Percentiles rank a stretch among this genome's conserved stretches.
phyloP scores from a whole-genome alignment of 352 stramenopile species.

The Pythium volutum region DNA sequence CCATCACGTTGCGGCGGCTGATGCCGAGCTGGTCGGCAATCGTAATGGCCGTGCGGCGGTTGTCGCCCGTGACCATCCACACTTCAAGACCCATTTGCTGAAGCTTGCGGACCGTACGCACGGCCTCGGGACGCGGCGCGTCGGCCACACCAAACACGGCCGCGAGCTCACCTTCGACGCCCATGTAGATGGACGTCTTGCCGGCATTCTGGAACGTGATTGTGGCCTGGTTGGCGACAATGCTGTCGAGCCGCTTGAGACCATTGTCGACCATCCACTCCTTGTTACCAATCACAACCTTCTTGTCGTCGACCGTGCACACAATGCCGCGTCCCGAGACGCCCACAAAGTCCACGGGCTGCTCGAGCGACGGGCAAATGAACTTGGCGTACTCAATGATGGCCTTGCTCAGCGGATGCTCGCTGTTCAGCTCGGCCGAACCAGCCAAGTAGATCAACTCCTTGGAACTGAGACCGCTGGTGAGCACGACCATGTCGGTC shows the following conservation, averaged over 20 bases:
- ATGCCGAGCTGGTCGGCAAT: slow-evolving; percentile 95
- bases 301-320: slow-evolving; percentile 63
- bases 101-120: slow-evolving; percentile 88
- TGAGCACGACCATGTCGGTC: slow-evolving; percentile 81
- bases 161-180: slow-evolving; percentile 75
- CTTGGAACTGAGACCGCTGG: slow-evolving; percentile 73
- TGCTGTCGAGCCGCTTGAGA: slow-evolving; percentile 65
- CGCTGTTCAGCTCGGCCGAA: slow-evolving; percentile 91
- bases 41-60: slow-evolving; percentile 90
- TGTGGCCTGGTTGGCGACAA: slow-evolving; percentile 70
- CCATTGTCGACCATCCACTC: slow-evolving; percentile 86
- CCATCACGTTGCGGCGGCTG: slow-evolving; percentile 90
- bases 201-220: slow-evolving; percentile 86
- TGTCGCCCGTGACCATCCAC: slow-evolving; percentile 99
- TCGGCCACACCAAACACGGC: slow-evolving; percentile 86
- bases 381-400: slow-evolving; percentile 92
- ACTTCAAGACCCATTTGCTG: slow-evolving; percentile 91
- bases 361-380: slow-evolving; percentile 68
- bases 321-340: slow-evolving; percentile 88
- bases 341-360: slow-evolving; percentile 73
- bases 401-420: slow-evolving; percentile 93
- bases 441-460: slow-evolving; percentile 86
- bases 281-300: slow-evolving; percentile 92
- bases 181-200: slow-evolving; percentile 95
- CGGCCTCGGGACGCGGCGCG: slow-evolving; percentile 89